These are phyloP conservation scores for Fagopyrum esculentum DNA, from an alignment of 148 eudicot genomes.

Conservation along the genomic window DNA sequence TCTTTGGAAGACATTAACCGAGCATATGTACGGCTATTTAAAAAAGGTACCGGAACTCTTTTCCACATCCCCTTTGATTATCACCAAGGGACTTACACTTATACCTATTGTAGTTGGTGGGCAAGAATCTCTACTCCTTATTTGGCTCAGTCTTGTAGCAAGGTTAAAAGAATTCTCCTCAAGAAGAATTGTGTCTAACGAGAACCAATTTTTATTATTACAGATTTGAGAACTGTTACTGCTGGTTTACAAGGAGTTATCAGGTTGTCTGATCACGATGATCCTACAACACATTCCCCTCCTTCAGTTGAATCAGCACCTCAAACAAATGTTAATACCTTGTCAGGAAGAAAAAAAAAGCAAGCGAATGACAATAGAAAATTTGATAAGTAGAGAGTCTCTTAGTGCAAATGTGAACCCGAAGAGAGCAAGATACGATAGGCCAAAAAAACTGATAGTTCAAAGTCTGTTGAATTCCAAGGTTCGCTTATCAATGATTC, in stretches of 20 bases:
- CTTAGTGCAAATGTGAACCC: neutral
- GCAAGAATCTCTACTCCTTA: neutral
- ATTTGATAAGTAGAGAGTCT: too few relatives aligned
- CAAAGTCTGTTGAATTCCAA: too few relatives aligned
- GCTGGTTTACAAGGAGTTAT: neutral
- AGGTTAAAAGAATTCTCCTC: neutral
- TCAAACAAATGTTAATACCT: neutral
- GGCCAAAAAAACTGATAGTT: neutral
- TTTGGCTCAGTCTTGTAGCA: neutral
- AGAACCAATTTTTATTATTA: neutral
- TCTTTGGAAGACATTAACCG: neutral
- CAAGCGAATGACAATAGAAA: neutral
- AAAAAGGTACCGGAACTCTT: neutral
- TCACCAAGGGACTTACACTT: neutral
- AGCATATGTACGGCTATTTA: neutral
- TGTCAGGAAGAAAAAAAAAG: fast-evolving
- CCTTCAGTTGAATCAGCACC: neutral
- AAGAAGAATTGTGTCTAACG: neutral
- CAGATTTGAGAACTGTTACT: neutral
- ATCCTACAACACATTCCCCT: neutral
- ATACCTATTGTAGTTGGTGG: neutral
- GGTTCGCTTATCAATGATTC: too few relatives aligned
- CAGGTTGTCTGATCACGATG: neutral
- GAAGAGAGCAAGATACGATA: neutral
- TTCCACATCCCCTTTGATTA: neutral